Evolutionary conservation across 2,329 filamentous ascomycete genomes (phyloP).

Genomic region (Epichloe uncinata): DNA sequence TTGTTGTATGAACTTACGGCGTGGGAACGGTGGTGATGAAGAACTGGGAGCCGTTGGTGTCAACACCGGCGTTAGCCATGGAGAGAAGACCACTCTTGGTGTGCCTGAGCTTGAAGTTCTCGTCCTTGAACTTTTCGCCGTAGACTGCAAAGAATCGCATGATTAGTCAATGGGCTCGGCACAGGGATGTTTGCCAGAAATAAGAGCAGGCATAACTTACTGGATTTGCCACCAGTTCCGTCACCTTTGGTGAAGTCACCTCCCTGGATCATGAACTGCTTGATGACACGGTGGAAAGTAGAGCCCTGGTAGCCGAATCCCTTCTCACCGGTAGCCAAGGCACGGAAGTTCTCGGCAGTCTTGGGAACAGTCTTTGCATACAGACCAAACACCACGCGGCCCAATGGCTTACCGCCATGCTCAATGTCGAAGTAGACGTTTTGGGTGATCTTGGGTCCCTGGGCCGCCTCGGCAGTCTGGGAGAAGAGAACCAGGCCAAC

Average conservation of each 20-base stretch:
- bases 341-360: constrained; percentile 61
- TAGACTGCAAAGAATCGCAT: constrained; percentile 43
- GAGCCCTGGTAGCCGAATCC: constrained; percentile 74
- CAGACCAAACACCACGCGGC: constrained; percentile 67
- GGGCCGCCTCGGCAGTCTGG: constrained; percentile 58
- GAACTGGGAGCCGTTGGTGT: constrained; percentile 84
- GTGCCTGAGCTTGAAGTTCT: constrained; percentile 96
- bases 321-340: constrained; percentile 74
- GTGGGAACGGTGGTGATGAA: constrained; percentile 81
- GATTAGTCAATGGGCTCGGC: constrained; percentile 9
- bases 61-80: constrained; percentile 75
- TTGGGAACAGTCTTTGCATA: constrained; percentile 81
- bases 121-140: constrained; percentile 69
- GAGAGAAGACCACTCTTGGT: constrained; percentile 70
- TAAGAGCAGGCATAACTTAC: constrained; percentile 30
- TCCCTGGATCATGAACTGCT: constrained; percentile 81
- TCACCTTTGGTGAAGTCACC: constrained; percentile 78
- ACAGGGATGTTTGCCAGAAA: background rate
- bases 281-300: constrained; percentile 81
- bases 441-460: constrained; percentile 90
- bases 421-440: constrained; percentile 86
- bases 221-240: constrained; percentile 75
- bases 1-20: constrained; percentile 34
- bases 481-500: constrained; percentile 63
- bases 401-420: constrained; percentile 60